Evolutionary conservation across 176 grass and related monocot species (phyloP).

Genomic region (Luzula sylvatica): DNA sequence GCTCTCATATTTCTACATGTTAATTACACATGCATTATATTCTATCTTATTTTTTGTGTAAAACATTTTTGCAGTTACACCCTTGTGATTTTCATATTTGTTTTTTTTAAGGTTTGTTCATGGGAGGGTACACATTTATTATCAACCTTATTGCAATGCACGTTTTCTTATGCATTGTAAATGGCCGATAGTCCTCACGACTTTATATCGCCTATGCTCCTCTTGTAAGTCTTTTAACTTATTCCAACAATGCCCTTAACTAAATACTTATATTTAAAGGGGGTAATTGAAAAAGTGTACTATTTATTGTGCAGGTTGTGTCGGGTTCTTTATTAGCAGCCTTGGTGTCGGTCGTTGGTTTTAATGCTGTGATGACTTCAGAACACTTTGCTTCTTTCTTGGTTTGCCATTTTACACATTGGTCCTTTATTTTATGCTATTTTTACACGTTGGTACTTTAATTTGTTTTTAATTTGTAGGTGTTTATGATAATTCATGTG

Average conservation of each 20-base stretch:
- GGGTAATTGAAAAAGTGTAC: too few species aligned
- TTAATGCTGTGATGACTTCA: conserved; percentile 99
- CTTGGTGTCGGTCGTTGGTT: conserved; percentile 98
- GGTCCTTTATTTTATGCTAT: conserved; percentile 10
- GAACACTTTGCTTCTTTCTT: conserved; percentile 98
- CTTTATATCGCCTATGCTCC: conserved; percentile 99
- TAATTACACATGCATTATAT: conserved; percentile 25
- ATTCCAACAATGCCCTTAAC: not conserved
- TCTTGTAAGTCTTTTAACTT: conserved; percentile 62
- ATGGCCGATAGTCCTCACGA: conserved; percentile 83
- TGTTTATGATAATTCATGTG: conserved; percentile 96
- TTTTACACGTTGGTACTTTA: conserved; percentile 17
- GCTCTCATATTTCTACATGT: conserved; percentile 99
- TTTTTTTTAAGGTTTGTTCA: conserved; percentile 74
- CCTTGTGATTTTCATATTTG: not conserved
- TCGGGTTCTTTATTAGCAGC: conserved; percentile 89
- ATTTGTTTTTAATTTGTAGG: conserved; percentile 48
- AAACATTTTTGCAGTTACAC: conserved; percentile 27
- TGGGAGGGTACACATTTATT: conserved; percentile 99
- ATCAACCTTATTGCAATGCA: conserved; percentile 99
- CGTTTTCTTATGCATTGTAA: conserved; percentile 93
- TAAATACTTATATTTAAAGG: too few species aligned
- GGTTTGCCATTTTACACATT: conserved; percentile 36
- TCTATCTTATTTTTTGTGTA: conserved; percentile 13
- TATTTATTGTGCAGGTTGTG: conserved; percentile 59